Percentiles rank a stretch among this genome's conserved stretches.
These are phyloP conservation scores for Myxozyma lipomycoides DNA, from an alignment of 805 yeast species.

Conservation along the genomic window DNA sequence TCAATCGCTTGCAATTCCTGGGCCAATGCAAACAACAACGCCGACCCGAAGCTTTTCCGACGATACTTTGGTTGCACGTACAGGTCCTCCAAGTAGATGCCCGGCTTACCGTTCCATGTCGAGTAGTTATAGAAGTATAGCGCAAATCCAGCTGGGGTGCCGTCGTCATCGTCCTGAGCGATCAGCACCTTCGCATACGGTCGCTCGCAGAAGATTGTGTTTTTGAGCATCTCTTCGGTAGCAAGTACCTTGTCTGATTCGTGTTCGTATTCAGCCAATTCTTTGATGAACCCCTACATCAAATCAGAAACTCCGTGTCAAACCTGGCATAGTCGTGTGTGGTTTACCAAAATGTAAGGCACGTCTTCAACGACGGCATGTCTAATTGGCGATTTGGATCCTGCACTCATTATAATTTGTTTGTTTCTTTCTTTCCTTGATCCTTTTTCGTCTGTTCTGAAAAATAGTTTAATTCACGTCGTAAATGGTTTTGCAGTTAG, in stretches of 20 bases:
- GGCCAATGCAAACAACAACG: conserved; percentile 24
- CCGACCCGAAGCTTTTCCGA: conserved; percentile 18
- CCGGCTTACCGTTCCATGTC: conserved; percentile 29
- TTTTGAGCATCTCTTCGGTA: conserved; percentile 22
- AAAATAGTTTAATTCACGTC: no score
- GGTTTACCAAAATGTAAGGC: conserved; percentile 20
- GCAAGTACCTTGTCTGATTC: conserved; percentile 24
- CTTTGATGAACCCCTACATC: conserved; percentile 18
- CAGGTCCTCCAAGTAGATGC: conserved; percentile 27
- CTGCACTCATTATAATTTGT: neutral
- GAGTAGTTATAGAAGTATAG: conserved; percentile 29
- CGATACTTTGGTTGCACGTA: conserved; percentile 26
- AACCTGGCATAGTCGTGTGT: neutral
- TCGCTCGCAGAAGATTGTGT: conserved; percentile 18
- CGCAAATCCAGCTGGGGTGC: conserved; percentile 36
- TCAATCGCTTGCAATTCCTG: conserved; percentile 21
- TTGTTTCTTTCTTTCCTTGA: no score
- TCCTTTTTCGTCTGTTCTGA: no score
- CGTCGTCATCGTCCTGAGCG: conserved; percentile 23
- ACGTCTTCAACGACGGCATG: conserved; percentile 24
- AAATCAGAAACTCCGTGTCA: neutral
- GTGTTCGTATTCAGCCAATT: conserved; percentile 24
- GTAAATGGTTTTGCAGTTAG: no score
- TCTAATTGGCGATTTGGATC: conserved; percentile 9
- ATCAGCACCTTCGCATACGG: conserved; percentile 24